Evolutionary conservation across 139 green algal genomes (phyloP).

Genomic region (Haematococcus sp.): DNA sequence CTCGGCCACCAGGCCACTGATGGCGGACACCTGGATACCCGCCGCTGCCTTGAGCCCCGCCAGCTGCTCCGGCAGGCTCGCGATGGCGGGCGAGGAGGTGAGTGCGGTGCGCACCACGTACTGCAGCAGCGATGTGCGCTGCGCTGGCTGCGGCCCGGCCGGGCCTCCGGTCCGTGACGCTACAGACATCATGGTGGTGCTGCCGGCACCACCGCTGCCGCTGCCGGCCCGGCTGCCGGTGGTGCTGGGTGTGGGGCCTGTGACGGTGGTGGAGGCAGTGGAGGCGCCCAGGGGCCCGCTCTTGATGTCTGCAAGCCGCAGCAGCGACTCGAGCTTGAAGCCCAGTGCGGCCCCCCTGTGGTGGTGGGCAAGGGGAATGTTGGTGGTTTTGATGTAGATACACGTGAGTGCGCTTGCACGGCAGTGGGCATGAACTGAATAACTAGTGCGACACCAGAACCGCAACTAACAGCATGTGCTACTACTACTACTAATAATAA

Average conservation of each 20-base stretch:
- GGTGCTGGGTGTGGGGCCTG: background rate
- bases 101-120: conserved; percentile 62
- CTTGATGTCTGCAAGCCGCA: conserved; percentile 56
- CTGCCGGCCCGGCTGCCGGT: background rate
- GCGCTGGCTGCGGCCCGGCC: conserved; percentile 19
- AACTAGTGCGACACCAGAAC: too few species aligned
- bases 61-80: conserved; percentile 41
- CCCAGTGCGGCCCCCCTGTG: conserved; percentile 44
- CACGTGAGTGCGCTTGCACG: too few species aligned
- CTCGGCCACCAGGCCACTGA: conserved; percentile 52
- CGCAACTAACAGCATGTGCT: too few species aligned
- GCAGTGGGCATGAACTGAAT: too few species aligned
- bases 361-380: background rate
- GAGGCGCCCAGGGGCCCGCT: background rate
- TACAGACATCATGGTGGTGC: background rate
- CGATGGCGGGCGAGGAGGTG: conserved; percentile 13
- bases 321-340: conserved; percentile 57
- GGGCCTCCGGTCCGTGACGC: background rate
- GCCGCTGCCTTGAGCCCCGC: conserved; percentile 44
- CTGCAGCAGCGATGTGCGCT: conserved; percentile 75
- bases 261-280: conserved; percentile 20
- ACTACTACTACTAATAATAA: too few species aligned
- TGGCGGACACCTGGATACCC: conserved; percentile 52
- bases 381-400: too few species aligned
- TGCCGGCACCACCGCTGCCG: background rate